Base-by-base conservation (phyloP, 805 yeast species). In the Schizosaccharomyces japonicus region DNA sequence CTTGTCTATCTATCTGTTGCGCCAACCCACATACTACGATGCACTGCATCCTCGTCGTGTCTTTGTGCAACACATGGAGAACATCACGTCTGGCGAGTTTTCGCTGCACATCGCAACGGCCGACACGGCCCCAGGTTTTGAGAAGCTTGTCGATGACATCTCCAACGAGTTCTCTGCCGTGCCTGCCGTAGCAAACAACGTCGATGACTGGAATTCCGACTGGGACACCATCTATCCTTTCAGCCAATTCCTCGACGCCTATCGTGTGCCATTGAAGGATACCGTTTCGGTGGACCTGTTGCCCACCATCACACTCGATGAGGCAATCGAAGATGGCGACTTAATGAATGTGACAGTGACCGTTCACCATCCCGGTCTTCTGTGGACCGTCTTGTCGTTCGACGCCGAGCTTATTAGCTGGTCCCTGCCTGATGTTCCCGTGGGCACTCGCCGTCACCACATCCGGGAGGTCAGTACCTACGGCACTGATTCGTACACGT, bases 151-250 rank as follows among this genome's bases (percentile, higher is more conserved):
- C 6, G 21, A 10, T 42, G 17, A 42, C 11, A 8, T 42, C 17
- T n/a, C 46, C 27, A 27, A 28, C 17, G 15, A 26, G 13, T 6
- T 28, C 17, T 15, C 33, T 10, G 31, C 21, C 17, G 46, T 17
- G 17, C 46, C 46, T 7, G 26, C 13, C 25, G 46, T 28, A 21
- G 6, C 19, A 28, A 27, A 25, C 7, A 21, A 28, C 15, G 10
- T 42, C 2, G 33, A 42, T 15, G 46, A 42, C 15, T 42, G 46
- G 46, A 27, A 28, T 29, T 42, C 46, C 5, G 46, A 42, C 25
- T 42, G 46, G 46, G 46, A 42, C 13, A 42, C 46, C 11, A 23
- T 42, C 8, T 42, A 42, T 21, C 46, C 46, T 29, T 42, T 42
- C 33, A 28, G 33, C 25, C 46, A 42, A 5, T 42, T 42, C n/a